Percentiles rank a stretch among this genome's conserved stretches.
These are phyloP conservation scores for Tolypocladium ovalisporum DNA, from an alignment of 2,329 filamentous ascomycete species.

Conservation along the genomic window DNA sequence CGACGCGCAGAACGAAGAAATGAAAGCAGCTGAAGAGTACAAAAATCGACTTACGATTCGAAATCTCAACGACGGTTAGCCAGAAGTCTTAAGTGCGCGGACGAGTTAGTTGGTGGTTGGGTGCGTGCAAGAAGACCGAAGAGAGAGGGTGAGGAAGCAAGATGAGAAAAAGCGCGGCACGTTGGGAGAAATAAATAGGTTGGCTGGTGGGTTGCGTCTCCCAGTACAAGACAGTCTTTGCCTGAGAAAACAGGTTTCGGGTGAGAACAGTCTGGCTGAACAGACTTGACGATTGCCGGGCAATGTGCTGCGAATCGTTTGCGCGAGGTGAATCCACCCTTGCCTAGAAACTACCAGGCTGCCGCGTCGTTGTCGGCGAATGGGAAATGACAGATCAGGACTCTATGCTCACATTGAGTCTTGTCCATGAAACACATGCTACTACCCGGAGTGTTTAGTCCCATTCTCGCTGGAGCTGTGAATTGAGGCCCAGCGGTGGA, in stretches of 20 bases:
- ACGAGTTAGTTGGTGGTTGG: neutral
- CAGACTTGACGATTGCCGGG: neutral
- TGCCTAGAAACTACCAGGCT: neutral
- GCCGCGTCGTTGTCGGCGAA: neutral
- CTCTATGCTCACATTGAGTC: no score
- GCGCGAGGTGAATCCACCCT: neutral
- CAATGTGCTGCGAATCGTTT: neutral
- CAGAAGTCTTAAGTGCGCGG: neutral
- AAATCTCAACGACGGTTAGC: neutral
- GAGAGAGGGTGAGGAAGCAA: neutral
- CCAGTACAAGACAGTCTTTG: neutral
- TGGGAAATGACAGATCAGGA: no score
- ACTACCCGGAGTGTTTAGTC: neutral
- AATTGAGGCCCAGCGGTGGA: neutral
- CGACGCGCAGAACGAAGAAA: neutral
- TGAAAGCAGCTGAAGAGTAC: neutral
- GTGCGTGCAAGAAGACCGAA: neutral
- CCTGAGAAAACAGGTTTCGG: conserved; percentile 3
- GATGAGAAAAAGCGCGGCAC: neutral
- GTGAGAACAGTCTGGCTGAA: neutral
- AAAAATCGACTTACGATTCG: neutral
- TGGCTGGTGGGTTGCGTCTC: neutral
- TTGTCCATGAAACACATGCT: no score
- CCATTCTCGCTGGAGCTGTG: neutral
- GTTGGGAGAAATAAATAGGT: neutral